Evolutionary conservation across 345 rosid genomes (phyloP).

Genomic region (Boechera retrofracta): DNA sequence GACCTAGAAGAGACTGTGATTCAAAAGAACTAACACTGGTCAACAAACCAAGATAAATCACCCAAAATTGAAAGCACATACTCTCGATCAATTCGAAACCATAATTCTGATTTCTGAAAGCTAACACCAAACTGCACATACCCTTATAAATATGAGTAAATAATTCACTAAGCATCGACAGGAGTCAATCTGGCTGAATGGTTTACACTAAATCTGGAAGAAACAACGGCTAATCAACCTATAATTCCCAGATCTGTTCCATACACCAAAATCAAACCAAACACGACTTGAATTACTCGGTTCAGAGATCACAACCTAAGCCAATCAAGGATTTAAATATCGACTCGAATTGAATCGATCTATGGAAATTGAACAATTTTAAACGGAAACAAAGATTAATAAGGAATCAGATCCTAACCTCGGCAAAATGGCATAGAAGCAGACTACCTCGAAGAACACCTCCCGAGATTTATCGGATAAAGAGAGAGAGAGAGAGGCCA

Average conservation of each 20-base stretch:
- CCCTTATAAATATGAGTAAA: not conserved
- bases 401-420: conserved; percentile 45
- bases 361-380: not conserved
- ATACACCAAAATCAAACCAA: conserved; percentile 21
- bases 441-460: conserved; percentile 10
- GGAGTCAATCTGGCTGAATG: not conserved
- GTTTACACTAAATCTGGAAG: not conserved
- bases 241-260: not conserved
- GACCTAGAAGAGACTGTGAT: not conserved
- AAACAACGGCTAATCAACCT: not conserved
- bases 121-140: not conserved
- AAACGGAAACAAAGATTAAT: not conserved
- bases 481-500: not conserved
- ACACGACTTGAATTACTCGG: conserved; percentile 17
- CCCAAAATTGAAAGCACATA: not conserved
- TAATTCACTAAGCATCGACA: not conserved
- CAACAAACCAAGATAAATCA: not conserved
- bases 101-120: too few species aligned
- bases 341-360: conserved; percentile 15
- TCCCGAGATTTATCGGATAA: conserved; percentile 28
- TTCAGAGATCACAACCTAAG: not conserved
- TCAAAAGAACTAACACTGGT: not conserved
- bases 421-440: conserved; percentile 25
- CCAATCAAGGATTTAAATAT: not conserved
- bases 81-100: too few species aligned